Evolutionary conservation across 176 grass and related monocot species (phyloP).

Genomic region (Zea mays): Zm-B73-REFERENCE-NAM-5.0 NC_050102.1:180291001-180291500

Average conservation of each 20-base stretch:
- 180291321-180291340: slow-evolving; percentile 28
- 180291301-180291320: slow-evolving; percentile 48
- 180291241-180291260: slow-evolving; percentile 88
- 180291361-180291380: slow-evolving; percentile 11
- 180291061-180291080: slow-evolving; percentile 6
- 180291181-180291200: slow-evolving; percentile 46
- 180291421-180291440: neutral
- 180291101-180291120: neutral
- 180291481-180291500: neutral
- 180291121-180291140: slow-evolving; percentile 22
- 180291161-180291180: slow-evolving; percentile 2
- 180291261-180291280: slow-evolving; percentile 74
- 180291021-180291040: slow-evolving; percentile 7
- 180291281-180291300: slow-evolving; percentile 90
- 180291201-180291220: slow-evolving; percentile 95
- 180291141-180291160: neutral
- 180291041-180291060: slow-evolving; percentile 23
- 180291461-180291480: neutral
- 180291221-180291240: slow-evolving; percentile 72
- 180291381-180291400: neutral
- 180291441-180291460: neutral
- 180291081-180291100: neutral
- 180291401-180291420: slow-evolving; percentile 20
- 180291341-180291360: neutral
- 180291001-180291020: slow-evolving; percentile 13